Conservation (phyloP, 352 stramenopile species). For the Globisporangium apiculatum region DNA sequence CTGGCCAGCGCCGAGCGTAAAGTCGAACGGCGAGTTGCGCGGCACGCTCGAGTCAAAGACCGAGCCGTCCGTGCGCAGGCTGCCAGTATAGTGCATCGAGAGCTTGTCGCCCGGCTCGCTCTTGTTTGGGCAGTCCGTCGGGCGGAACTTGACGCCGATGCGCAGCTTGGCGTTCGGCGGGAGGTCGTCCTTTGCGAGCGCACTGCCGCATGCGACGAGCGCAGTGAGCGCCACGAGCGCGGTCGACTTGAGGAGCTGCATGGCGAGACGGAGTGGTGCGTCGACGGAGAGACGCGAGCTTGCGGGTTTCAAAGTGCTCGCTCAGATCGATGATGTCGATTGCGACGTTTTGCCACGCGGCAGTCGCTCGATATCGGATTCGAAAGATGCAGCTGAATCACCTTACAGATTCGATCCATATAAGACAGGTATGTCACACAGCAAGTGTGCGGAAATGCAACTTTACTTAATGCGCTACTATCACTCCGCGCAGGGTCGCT, state of each 20-base stretch:
- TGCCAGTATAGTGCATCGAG: constrained; percentile 95
- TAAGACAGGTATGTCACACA: too few species aligned
- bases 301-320: too few species aligned
- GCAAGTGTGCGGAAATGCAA: too few species aligned
- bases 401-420: too few species aligned
- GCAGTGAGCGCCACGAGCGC: constrained; percentile 28
- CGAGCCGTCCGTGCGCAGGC: constrained; percentile 91
- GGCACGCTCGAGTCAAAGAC: constrained; percentile 97
- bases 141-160: constrained; percentile 75
- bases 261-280: constrained; percentile 10
- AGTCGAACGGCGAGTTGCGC: constrained; percentile 91
- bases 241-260: constrained; percentile 38
- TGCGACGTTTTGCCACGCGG: constrained; percentile 14
- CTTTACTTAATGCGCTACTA: neutral
- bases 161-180: constrained; percentile 57
- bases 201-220: constrained; percentile 14
- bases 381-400: neutral
- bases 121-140: constrained; percentile 61
- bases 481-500: too few species aligned
- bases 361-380: neutral
- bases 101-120: constrained; percentile 83
- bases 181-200: constrained; percentile 67
- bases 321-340: too few species aligned
- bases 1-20: constrained; percentile 90
- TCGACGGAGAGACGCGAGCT: neutral